Evolutionary conservation across 176 grass and related monocot species (phyloP).

Genomic region (Hordeum marinum): DNA sequence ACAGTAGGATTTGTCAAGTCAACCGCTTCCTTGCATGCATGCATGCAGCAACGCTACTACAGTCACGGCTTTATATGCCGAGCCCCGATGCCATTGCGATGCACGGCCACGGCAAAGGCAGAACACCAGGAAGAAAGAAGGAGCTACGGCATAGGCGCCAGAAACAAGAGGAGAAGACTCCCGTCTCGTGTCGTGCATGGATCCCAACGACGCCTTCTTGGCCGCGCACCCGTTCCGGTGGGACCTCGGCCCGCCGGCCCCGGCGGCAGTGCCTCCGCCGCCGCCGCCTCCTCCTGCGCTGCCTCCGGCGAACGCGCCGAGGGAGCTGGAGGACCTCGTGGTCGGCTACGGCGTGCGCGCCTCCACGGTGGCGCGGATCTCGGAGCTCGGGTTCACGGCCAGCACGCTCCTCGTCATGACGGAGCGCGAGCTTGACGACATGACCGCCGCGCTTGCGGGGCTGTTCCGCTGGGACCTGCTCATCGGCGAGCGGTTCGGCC

Average conservation of each 20-base stretch:
- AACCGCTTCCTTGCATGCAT: conserved; percentile 15
- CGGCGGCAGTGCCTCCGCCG: neutral
- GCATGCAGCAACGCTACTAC: neutral
- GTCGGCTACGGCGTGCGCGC: conserved; percentile 49
- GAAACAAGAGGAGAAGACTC: neutral
- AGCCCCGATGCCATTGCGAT: neutral
- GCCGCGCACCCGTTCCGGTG: conserved; percentile 63
- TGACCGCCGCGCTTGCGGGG: conserved; percentile 81
- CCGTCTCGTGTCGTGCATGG: conserved; percentile 14
- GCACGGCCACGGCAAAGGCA: neutral
- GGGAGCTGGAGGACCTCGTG: conserved; percentile 56
- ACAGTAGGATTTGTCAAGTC: conserved; percentile 36
- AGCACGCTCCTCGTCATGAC: conserved; percentile 65
- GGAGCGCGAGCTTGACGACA: conserved; percentile 93
- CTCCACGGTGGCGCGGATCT: conserved; percentile 49
- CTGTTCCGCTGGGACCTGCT: conserved; percentile 93
- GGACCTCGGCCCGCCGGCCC: conserved; percentile 48
- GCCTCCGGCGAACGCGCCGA: conserved; percentile 12
- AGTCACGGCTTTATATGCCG: conserved; percentile 32
- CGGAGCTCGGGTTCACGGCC: conserved; percentile 55
- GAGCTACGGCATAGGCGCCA: neutral
- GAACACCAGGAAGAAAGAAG: neutral
- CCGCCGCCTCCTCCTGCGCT: neutral
- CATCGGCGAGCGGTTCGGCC: conserved; percentile 88
- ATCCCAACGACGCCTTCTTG: conserved; percentile 53